Evolutionary conservation across 139 green algal species (phyloP), one percentile per base, ranked within the genome.

Genomic region (Chara braunii): DNA sequence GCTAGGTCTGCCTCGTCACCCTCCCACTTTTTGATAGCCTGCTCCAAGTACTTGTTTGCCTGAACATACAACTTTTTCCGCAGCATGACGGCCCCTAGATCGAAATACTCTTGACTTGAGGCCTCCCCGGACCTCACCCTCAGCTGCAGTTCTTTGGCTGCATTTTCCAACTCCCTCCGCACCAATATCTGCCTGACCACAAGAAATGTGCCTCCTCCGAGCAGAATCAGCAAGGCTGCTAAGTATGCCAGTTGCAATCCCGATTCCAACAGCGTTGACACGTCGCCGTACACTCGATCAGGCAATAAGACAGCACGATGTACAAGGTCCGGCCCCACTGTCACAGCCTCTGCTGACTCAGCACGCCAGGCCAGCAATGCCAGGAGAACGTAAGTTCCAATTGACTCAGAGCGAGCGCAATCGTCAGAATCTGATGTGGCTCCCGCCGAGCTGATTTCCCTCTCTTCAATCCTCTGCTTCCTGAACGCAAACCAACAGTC

Each of bases 21-120:
- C 64, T 92, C 80, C 92, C 92, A 97, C 44, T 81, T 75, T 75
- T 88, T 86, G 68, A 90, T 89, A 51, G 92, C 76, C 36, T 74
- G 35, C 43, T 77, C 32, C 18, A 83, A 52, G 57, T 83, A 70
- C 33, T 64, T 69, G 40, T 80, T 65, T 43, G 77, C 91, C 64
- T 95, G 87, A 3, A 88, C 92, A 85, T 84, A 98, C 51, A 96
- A 82, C 72, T 95, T 94, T 84, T 98, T 98, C 45, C 93, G 83
- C 30, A 95, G 85, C 69, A 99, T 80, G 55, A 99, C 86, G 4
- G 91, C 86, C 2, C 91, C 93, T 57, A 98, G 86, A 81, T 99
- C 91, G 77, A 94, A 99, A 68, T 89, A 94, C 65, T 98, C 93
- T 85, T 95, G 88, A 66, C 81, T 85, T 11, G 70, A 85, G 0